These are phyloP conservation scores for Linanthus parryae DNA, from an alignment of 148 eudicot species.

Conservation along the genomic window DNA sequence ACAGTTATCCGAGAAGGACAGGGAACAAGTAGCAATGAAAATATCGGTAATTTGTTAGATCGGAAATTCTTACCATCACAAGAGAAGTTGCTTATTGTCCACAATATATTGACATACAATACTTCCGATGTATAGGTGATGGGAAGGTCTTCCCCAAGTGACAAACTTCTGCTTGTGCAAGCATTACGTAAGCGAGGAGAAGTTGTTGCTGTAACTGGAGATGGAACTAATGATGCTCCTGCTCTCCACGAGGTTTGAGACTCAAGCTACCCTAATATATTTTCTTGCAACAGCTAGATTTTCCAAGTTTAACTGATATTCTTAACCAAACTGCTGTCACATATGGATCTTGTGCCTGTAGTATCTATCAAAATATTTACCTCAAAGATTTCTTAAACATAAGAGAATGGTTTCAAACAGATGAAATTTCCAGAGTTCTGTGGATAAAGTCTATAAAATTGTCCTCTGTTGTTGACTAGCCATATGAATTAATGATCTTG, in stretches of 20 bases:
- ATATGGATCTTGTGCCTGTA: too few species aligned
- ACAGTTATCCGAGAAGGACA: slow-evolving; percentile 63
- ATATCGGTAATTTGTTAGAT: slow-evolving; percentile 38
- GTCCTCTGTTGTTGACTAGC: too few species aligned
- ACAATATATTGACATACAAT: background rate
- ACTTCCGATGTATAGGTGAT: slow-evolving; percentile 47
- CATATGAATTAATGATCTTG: too few species aligned
- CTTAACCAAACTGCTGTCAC: background rate
- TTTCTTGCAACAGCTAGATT: background rate
- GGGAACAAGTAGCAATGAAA: slow-evolving; percentile 49
- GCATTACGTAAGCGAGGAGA: slow-evolving; percentile 73
- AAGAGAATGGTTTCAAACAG: too few species aligned
- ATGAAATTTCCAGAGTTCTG: too few species aligned
- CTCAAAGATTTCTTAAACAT: too few species aligned
- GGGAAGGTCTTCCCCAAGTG: slow-evolving; percentile 97
- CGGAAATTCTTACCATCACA: background rate
- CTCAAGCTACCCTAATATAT: too few species aligned
- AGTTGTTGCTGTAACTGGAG: slow-evolving; percentile 96
- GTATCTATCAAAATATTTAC: too few species aligned
- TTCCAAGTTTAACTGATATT: background rate
- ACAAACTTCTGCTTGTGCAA: slow-evolving; percentile 87
- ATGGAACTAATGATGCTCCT: slow-evolving; percentile 98
- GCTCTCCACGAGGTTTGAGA: slow-evolving; percentile 85
- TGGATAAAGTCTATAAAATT: too few species aligned
- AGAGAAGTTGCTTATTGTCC: background rate